A percentile compares a stretch with the other conserved stretches of the same genome.
phyloP scores from a whole-genome alignment of 192 early-diverging fungal genomes.

The Kickxella alabastrina region DNA sequence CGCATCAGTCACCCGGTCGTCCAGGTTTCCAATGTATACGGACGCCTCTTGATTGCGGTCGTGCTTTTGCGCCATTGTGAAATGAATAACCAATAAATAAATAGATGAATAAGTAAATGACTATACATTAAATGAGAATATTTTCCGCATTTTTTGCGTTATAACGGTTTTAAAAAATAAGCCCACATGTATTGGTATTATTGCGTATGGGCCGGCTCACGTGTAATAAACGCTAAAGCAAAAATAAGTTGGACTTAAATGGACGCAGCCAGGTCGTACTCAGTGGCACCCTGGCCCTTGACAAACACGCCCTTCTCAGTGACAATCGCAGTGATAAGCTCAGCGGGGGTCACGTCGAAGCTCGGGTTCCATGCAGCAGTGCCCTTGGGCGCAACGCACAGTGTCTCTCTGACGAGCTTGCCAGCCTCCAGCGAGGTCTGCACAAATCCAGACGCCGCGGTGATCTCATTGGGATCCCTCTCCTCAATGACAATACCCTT shows the following conservation, averaged over 20 bases:
- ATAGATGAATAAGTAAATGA: background rate
- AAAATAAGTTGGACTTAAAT: too few relatives aligned
- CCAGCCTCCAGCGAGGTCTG: slow-evolving; percentile 41
- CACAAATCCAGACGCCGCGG: slow-evolving; percentile 45
- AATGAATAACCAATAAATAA: too few relatives aligned
- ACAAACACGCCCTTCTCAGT: slow-evolving; percentile 84
- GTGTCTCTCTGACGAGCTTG: slow-evolving; percentile 50
- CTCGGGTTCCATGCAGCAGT: slow-evolving; percentile 95
- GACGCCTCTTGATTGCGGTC: slow-evolving; percentile 98
- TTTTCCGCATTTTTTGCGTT: background rate
- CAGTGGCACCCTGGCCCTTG: slow-evolving; percentile 46
- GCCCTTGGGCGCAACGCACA: slow-evolving; percentile 78
- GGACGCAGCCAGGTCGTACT: slow-evolving; percentile 56
- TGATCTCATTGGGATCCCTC: slow-evolving; percentile 70
- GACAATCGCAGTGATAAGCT: slow-evolving; percentile 83
- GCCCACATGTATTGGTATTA: background rate
- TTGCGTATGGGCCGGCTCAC: too few relatives aligned
- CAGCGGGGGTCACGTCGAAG: slow-evolving; percentile 91
- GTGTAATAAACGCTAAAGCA: too few relatives aligned
- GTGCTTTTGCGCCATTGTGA: slow-evolving; percentile 54
- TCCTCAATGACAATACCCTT: slow-evolving; percentile 85
- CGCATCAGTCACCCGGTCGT: slow-evolving; percentile 87
- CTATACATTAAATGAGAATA: slow-evolving; percentile 15
- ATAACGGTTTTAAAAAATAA: background rate
- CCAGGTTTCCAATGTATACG: slow-evolving; percentile 96